A percentile compares a stretch with the other conserved stretches of the same genome.
Conservation (phyloP, 768 basidiomycete genomes). For the Amyloporia xantha region DNA sequence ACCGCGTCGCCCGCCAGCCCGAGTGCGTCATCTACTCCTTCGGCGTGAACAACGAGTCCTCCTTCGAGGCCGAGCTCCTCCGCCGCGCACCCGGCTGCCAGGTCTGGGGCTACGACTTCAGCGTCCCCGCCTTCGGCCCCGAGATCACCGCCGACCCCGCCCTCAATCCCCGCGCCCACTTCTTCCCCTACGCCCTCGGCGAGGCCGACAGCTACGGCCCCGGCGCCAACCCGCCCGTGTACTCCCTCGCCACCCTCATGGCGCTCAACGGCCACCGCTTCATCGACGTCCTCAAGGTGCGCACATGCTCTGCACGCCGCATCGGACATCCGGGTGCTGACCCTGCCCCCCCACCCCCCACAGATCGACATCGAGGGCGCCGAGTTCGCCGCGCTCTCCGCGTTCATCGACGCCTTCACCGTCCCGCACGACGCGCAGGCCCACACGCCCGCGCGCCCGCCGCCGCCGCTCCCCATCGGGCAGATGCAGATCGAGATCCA, state of each 20-base stretch:
- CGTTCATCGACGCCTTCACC: conserved; percentile 39
- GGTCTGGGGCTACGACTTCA: conserved; percentile 36
- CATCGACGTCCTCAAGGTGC: conserved; percentile 58
- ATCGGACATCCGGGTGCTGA: not conserved
- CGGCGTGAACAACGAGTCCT: conserved; percentile 42
- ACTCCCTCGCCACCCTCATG: conserved; percentile 57
- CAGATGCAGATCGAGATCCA: conserved; percentile 69
- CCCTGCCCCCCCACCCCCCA: not conserved
- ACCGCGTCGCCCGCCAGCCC: conserved; percentile 33
- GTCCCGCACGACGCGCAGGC: not conserved
- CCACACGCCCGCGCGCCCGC: not conserved
- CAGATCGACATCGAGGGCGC: conserved; percentile 57
- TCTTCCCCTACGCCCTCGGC: conserved; percentile 30
- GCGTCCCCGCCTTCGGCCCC: conserved; percentile 36
- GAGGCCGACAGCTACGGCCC: conserved; percentile 36
- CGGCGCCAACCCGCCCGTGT: conserved; percentile 39
- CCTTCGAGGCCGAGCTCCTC: conserved; percentile 42
- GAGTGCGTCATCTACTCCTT: conserved; percentile 43
- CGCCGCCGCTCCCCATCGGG: conserved; percentile 46
- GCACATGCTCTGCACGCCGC: not conserved
- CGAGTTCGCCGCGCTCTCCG: conserved; percentile 51
- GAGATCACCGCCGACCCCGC: conserved; percentile 29
- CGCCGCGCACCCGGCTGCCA: conserved; percentile 32
- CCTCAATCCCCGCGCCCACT: conserved; percentile 34
- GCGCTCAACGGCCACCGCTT: conserved; percentile 55